Evolutionary conservation across 208 protist species (phyloP).

Genomic region (Naegleria lovaniensis): DNA sequence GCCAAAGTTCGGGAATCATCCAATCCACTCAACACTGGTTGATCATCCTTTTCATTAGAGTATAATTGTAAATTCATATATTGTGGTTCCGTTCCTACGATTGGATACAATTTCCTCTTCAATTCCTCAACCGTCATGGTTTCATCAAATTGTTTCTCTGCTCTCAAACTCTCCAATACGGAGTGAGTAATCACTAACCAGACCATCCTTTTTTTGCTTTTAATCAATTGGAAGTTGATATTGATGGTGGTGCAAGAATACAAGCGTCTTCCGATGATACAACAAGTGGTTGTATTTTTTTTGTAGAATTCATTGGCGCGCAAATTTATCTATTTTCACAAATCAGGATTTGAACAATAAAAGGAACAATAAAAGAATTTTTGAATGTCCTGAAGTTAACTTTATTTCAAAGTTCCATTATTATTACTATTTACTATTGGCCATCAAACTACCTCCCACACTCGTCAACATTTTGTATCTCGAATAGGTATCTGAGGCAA

Average conservation of each 20-base stretch:
- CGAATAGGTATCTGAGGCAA: background rate
- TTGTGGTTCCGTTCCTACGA: constrained; percentile 65
- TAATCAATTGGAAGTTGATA: no score
- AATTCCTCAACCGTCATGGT: constrained; percentile 65
- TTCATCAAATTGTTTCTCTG: constrained; percentile 73
- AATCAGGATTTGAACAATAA: no score
- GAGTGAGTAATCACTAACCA: constrained; percentile 69
- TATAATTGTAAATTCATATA: constrained; percentile 66
- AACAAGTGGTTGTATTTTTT: no score
- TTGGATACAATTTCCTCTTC: constrained; percentile 63
- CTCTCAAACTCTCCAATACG: constrained; percentile 56
- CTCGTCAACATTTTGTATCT: background rate
- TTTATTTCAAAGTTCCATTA: no score
- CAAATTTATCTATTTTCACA: no score
- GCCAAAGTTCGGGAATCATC: constrained; percentile 63
- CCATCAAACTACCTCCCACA: no score
- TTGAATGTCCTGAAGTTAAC: no score
- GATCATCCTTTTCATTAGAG: constrained; percentile 55
- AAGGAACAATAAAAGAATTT: no score
- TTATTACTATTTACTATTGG: no score
- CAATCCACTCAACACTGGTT: constrained; percentile 53
- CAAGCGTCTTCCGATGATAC: no score
- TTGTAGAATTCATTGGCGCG: no score
- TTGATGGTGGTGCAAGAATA: no score
- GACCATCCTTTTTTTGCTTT: background rate